Evolutionary conservation across 805 yeast species (phyloP), one percentile per base, ranked within the genome.

Genomic region (Saccharomycopsis sp.): DNA sequence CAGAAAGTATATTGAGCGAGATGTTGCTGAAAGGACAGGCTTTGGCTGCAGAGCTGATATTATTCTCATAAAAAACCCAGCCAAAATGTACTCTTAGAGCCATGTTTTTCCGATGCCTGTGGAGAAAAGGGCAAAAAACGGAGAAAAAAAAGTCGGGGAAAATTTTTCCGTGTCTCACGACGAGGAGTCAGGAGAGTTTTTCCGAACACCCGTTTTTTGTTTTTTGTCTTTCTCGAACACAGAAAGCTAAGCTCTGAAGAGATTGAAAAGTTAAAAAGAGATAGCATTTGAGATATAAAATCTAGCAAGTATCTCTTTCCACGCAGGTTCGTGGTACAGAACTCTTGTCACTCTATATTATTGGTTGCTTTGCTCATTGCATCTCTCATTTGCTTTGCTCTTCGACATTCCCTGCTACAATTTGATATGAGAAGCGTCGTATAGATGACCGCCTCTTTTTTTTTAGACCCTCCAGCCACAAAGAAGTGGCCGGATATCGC

Each of bases 401-500:
- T 29, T n/a, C n/a, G n/a, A n/a, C n/a, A n/a, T n/a, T n/a, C n/a
- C n/a, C n/a, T n/a, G n/a, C 5, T 29, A 29, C 37, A 5, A 29
- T 7, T 29, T 29, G 12, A 7, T 29, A 29, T 29, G 37, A 29
- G 5, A 29, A 7, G 12, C 37, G 37, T 7, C 37, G 37, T 44
- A 44, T 16, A 44, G 18, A 44, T 44, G 48, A 44, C 48, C 16
- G 48, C 48, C 21, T 44, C 48, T 5, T 44, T 44, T 44, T 44
- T 44, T 44, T 44, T 44, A 44, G 48, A n/a, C 7, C 48, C 48
- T n/a, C 18, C 48, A 16, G 21, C 48, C 16, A 44, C 48, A 7
- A 44, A 44, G 7, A 44, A 44, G 12, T 59, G 62, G 62, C 62
- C 62, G 2, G 55, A 44, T 34, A 20, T 50, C 9, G 29, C 57